phyloP scores from a whole-genome alignment of 139 green algal species.

The Chlorella sp. region DNA sequence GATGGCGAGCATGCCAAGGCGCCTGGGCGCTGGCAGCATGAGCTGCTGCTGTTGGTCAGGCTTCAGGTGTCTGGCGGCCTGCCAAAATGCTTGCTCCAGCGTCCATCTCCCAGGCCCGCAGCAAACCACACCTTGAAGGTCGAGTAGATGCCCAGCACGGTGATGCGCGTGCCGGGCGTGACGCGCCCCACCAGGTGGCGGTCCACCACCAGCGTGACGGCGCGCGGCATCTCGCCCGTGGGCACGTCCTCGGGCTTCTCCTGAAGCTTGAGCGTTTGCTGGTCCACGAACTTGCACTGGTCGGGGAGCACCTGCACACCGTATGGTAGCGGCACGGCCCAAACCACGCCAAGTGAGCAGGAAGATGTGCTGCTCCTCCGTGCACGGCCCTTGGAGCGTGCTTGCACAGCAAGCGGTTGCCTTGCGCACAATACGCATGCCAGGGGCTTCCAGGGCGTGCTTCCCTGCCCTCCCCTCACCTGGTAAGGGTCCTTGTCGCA shows the following conservation, averaged over 20 bases:
- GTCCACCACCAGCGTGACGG: conserved; percentile 81
- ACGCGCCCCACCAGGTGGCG: conserved; percentile 69
- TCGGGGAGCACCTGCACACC: conserved; percentile 67
- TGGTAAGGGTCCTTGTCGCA: conserved; percentile 6
- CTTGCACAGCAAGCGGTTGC: too few relatives aligned
- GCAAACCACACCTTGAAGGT: conserved; percentile 69
- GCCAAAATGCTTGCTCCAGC: neutral
- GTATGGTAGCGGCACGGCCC: too few relatives aligned
- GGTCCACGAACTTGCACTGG: conserved; percentile 81
- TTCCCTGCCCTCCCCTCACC: conserved; percentile 85
- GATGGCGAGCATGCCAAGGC: too few relatives aligned
- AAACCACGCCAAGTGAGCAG: too few relatives aligned
- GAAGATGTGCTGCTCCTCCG: too few relatives aligned
- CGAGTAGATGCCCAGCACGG: conserved; percentile 88
- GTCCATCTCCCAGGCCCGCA: too few relatives aligned
- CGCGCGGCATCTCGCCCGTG: conserved; percentile 88
- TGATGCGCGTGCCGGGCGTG: conserved; percentile 86
- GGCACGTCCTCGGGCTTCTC: conserved; percentile 94
- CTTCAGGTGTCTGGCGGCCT: neutral
- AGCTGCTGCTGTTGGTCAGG: too few relatives aligned
- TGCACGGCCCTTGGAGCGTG: too few relatives aligned
- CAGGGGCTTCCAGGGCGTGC: too few relatives aligned
- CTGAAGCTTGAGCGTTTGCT: conserved; percentile 98
- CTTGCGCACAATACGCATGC: too few relatives aligned
- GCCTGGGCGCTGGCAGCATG: too few relatives aligned